phyloP scores from a whole-genome alignment of 192 early-diverging fungal species.

The Entrophospora sp. region DNA sequence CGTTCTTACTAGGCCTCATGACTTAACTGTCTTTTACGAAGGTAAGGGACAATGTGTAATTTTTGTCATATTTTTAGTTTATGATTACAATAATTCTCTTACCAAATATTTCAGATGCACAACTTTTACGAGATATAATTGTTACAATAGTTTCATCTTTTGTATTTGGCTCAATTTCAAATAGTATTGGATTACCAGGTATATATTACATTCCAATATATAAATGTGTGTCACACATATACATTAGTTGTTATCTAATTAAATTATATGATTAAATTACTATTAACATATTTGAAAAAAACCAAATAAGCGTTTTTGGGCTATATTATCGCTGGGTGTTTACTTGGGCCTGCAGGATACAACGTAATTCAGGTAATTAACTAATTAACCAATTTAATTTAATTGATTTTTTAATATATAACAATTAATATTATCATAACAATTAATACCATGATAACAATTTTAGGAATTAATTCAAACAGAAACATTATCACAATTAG shows the following conservation, averaged over 20 bases:
- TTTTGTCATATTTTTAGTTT: not conserved
- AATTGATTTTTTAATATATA: too few relatives aligned
- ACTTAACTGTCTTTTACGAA: slow-evolving; percentile 39
- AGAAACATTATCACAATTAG: slow-evolving; percentile 47
- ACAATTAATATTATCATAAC: too few relatives aligned
- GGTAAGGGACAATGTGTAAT: slow-evolving; percentile 9
- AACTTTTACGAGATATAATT: slow-evolving; percentile 34
- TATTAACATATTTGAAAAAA: slow-evolving; percentile 23
- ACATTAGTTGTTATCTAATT: not conserved
- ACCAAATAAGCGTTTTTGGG: slow-evolving; percentile 42
- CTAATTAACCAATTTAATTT: too few relatives aligned
- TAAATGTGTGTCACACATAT: not conserved
- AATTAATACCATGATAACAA: too few relatives aligned
- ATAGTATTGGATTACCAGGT: slow-evolving; percentile 32
- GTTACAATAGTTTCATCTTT: slow-evolving; percentile 34
- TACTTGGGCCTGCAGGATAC: slow-evolving; percentile 37
- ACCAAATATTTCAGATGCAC: slow-evolving; percentile 26
- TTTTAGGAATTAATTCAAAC: slow-evolving; percentile 41
- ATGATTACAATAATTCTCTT: not conserved
- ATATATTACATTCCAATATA: not conserved
- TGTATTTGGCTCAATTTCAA: slow-evolving; percentile 30
- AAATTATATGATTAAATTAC: slow-evolving; percentile 21
- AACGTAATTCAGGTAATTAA: slow-evolving; percentile 44
- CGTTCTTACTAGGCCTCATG: slow-evolving; percentile 34
- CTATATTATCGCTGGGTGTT: slow-evolving; percentile 42